phyloP scores from a whole-genome alignment of 1,284 basidiomycete species.

The Puccinia polysora region DNA sequence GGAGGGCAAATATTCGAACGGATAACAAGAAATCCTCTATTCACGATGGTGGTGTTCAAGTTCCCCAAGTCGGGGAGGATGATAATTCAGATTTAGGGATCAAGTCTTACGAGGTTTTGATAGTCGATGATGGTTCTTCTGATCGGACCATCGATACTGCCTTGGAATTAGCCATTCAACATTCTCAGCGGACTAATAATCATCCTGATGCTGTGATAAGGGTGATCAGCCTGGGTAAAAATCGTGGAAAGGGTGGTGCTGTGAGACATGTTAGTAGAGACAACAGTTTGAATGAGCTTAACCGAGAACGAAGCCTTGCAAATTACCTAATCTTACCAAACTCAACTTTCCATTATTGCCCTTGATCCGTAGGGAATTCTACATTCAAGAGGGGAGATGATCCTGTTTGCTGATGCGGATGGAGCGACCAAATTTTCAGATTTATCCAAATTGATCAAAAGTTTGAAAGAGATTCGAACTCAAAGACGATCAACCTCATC shows the following conservation, averaged over 20 bases:
- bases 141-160: slow-evolving; percentile 69
- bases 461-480: too few relatives aligned
- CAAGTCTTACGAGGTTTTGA: slow-evolving; percentile 71
- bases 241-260: slow-evolving; percentile 85
- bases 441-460: slow-evolving; percentile 66
- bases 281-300: too few relatives aligned
- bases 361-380: slow-evolving; percentile 61
- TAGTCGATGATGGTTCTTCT: slow-evolving; percentile 81
- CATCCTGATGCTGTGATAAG: slow-evolving; percentile 59
- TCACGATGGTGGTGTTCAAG: too few relatives aligned
- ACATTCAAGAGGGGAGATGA: slow-evolving; percentile 67
- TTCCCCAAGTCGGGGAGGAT: too few relatives aligned
- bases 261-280: slow-evolving; percentile 67
- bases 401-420: slow-evolving; percentile 89
- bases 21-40: too few relatives aligned
- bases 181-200: slow-evolving; percentile 54
- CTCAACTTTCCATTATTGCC: background rate
- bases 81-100: too few relatives aligned
- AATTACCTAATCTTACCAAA: background rate
- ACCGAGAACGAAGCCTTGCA: too few relatives aligned
- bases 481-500: too few relatives aligned
- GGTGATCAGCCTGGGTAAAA: slow-evolving; percentile 70
- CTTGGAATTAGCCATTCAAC: slow-evolving; percentile 62
- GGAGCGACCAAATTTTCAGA: slow-evolving; percentile 82
- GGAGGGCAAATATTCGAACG: too few relatives aligned